Conservation (phyloP, 2,329 filamentous ascomycete genomes). For the Neodidymelliopsis sp. region DNA sequence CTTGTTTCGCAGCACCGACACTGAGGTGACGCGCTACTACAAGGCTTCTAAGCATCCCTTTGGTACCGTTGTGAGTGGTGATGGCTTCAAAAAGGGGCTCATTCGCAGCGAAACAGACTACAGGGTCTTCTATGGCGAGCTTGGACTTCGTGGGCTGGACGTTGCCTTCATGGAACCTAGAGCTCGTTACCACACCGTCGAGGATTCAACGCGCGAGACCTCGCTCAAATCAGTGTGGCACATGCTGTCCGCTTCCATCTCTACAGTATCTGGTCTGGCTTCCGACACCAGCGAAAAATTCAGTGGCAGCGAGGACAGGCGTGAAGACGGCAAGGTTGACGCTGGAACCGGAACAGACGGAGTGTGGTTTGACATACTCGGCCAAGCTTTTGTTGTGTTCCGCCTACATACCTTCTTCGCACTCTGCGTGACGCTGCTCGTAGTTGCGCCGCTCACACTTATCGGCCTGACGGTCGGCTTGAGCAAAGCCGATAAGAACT, state of each 20-base stretch:
- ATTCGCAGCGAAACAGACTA: constrained; percentile 92
- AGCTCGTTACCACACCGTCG: constrained; percentile 86
- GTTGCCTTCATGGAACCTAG: constrained; percentile 90
- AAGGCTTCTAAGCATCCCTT: constrained; percentile 76
- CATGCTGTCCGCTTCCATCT: constrained; percentile 86
- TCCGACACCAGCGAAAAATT: constrained; percentile 73
- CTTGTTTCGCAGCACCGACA: constrained; percentile 87
- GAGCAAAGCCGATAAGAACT: constrained; percentile 79
- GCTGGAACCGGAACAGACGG: constrained; percentile 72
- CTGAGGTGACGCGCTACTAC: constrained; percentile 84
- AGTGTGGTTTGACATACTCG: constrained; percentile 96
- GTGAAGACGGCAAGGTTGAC: constrained; percentile 67
- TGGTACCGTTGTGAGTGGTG: constrained; percentile 79
- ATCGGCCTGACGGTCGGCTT: constrained; percentile 74
- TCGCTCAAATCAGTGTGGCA: constrained; percentile 81
- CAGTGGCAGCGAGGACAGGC: constrained; percentile 64
- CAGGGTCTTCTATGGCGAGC: constrained; percentile 76
- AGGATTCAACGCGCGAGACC: constrained; percentile 85
- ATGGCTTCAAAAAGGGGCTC: constrained; percentile 81
- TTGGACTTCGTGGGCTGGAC: constrained; percentile 87
- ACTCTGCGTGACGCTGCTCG: constrained; percentile 81
- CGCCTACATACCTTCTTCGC: constrained; percentile 84
- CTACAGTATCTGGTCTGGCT: constrained; percentile 75
- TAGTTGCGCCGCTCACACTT: constrained; percentile 78
- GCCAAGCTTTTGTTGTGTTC: constrained; percentile 79